These are phyloP conservation scores for Pseudogymnoascus sp. DNA, from an alignment of 2,329 filamentous ascomycete species.

Conservation along the genomic window DNA sequence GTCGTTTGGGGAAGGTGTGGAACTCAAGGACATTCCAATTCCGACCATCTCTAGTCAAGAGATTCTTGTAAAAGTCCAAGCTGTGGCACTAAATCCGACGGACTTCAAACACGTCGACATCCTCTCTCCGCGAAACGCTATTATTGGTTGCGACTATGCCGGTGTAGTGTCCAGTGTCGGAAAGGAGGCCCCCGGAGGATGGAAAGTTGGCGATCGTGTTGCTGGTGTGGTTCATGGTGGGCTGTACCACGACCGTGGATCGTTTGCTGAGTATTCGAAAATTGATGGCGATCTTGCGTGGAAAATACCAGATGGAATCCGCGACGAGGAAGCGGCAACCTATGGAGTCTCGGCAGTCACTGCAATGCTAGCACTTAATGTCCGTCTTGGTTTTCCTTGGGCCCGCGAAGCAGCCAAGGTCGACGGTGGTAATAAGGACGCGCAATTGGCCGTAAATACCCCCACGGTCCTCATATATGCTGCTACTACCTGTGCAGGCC, in stretches of 20 bases:
- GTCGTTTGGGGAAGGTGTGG: background rate
- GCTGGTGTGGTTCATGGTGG: slow-evolving; percentile 31
- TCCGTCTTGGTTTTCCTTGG: slow-evolving; percentile 22
- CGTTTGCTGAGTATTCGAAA: slow-evolving; percentile 15
- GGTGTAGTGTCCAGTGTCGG: slow-evolving; percentile 42
- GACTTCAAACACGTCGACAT: slow-evolving; percentile 28
- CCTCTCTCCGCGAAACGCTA: slow-evolving; percentile 17
- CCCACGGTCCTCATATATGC: slow-evolving; percentile 42
- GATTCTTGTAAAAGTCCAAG: slow-evolving; percentile 22
- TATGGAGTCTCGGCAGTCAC: slow-evolving; percentile 30
- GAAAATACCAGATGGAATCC: slow-evolving; percentile 21
- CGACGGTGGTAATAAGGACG: no score
- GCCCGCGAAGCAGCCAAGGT: slow-evolving; percentile 18
- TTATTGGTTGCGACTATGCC: slow-evolving; percentile 39
- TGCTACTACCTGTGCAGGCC: slow-evolving; percentile 43
- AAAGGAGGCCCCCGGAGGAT: slow-evolving; percentile 32
- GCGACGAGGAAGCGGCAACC: slow-evolving; percentile 23
- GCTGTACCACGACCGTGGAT: slow-evolving; percentile 11
- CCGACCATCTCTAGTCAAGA: slow-evolving; percentile 27
- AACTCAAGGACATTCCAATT: slow-evolving; percentile 13
- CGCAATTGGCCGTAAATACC: background rate
- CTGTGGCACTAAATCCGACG: slow-evolving; percentile 26
- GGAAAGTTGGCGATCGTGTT: slow-evolving; percentile 42
- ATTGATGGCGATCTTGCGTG: slow-evolving; percentile 16
- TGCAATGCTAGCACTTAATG: slow-evolving; percentile 23